phyloP scores from a whole-genome alignment of 352 stramenopile species.

The Phytophthora hybrid region DNA sequence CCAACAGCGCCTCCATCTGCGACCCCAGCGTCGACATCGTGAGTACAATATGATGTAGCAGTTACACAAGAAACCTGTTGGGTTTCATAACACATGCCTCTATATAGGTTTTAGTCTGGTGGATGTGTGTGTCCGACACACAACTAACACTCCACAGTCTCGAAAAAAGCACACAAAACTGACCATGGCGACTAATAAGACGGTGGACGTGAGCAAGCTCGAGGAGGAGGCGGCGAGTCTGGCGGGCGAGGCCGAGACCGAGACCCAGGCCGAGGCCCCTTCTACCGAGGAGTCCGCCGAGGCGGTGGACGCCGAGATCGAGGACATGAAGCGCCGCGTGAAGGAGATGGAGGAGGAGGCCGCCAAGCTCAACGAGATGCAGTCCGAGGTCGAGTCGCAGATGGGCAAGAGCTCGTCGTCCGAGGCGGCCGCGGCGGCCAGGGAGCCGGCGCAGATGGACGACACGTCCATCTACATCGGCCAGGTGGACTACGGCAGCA shows the following conservation, averaged over 20 bases:
- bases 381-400: slow-evolving; percentile 82
- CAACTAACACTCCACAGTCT: no score
- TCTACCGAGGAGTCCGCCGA: slow-evolving; percentile 41
- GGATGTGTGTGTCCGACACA: neutral
- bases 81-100: neutral
- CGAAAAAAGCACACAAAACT: neutral
- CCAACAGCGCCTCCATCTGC: slow-evolving; percentile 37
- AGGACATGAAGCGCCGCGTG: slow-evolving; percentile 87
- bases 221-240: slow-evolving; percentile 59
- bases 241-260: slow-evolving; percentile 26
- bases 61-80: neutral
- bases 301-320: slow-evolving; percentile 74
- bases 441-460: slow-evolving; percentile 58
- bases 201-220: slow-evolving; percentile 61
- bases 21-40: slow-evolving; percentile 14
- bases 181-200: slow-evolving; percentile 45
- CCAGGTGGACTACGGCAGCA: slow-evolving; percentile 97
- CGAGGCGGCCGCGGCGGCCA: slow-evolving; percentile 12
- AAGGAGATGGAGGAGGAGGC: slow-evolving; percentile 87
- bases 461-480: slow-evolving; percentile 95
- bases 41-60: neutral
- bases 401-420: slow-evolving; percentile 74
- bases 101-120: neutral
- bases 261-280: neutral
- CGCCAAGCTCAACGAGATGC: slow-evolving; percentile 86